These are phyloP conservation scores for Geosmithia flava DNA, from an alignment of 2,329 filamentous ascomycete genomes.

Conservation along the genomic window DNA sequence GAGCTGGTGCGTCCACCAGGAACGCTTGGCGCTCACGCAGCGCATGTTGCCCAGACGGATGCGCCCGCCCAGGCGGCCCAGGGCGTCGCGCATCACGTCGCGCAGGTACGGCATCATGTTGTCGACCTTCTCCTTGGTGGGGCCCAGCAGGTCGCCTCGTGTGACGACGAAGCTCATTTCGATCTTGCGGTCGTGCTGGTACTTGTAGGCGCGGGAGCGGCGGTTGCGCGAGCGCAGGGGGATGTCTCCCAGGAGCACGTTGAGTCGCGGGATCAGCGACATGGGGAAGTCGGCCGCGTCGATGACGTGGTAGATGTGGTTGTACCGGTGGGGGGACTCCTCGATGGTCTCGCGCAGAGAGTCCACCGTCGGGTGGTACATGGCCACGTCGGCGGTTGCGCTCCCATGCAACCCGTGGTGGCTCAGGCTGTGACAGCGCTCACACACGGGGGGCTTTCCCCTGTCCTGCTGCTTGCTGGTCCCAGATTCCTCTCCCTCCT, in stretches of 20 bases:
- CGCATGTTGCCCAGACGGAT: constrained; percentile 79
- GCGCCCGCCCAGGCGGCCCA: constrained; percentile 54
- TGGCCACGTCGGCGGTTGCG: constrained; percentile 35
- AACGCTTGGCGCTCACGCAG: constrained; percentile 73
- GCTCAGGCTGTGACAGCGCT: constrained; percentile 72
- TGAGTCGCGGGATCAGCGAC: constrained; percentile 72
- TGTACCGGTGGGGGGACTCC: constrained; percentile 80
- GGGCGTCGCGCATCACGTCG: constrained; percentile 61
- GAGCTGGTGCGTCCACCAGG: constrained; percentile 83
- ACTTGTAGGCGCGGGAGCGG: constrained; percentile 56
- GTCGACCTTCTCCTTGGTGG: constrained; percentile 74
- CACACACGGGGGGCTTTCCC: constrained; percentile 52
- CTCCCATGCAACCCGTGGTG: constrained; percentile 55
- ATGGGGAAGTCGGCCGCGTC: constrained; percentile 96
- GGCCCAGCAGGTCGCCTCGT: constrained; percentile 72
- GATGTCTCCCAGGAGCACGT: constrained; percentile 56
- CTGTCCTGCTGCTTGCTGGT: not conserved
- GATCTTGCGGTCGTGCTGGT: constrained; percentile 52
- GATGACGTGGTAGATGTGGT: constrained; percentile 90
- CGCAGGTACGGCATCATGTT: constrained; percentile 74
- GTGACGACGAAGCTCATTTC: constrained; percentile 89
- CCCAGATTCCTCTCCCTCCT: not conserved
- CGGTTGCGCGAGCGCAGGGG: constrained; percentile 71
- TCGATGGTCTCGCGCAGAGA: constrained; percentile 73
- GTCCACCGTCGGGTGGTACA: constrained; percentile 69